A percentile compares a stretch with the other conserved stretches of the same genome.
These are phyloP conservation scores for Fusarium sororula DNA, from an alignment of 2,329 filamentous ascomycete species.

Conservation along the genomic window DNA sequence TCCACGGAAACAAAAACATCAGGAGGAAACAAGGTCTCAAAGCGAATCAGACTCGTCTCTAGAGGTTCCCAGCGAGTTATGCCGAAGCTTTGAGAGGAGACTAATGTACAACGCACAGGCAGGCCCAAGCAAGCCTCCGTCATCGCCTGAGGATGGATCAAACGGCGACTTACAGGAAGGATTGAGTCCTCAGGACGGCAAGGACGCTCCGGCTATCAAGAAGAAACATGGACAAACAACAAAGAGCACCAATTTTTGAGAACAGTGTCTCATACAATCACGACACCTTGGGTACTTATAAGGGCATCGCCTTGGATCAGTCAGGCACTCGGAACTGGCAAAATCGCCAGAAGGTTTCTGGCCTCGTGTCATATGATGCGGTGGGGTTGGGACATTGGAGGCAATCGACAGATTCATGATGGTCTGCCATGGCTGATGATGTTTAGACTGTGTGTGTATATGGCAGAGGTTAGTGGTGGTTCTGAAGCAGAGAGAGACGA, in stretches of 20 bases:
- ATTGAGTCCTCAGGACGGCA: background rate
- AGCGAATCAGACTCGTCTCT: background rate
- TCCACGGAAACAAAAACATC: background rate
- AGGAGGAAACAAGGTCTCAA: background rate
- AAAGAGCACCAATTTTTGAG: background rate
- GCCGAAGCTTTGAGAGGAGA: background rate
- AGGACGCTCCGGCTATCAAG: background rate
- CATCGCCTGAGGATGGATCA: background rate
- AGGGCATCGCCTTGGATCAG: constrained; percentile 17
- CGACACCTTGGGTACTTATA: constrained; percentile 21
- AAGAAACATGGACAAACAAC: background rate
- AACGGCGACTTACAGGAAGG: background rate
- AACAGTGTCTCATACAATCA: constrained; percentile 1
- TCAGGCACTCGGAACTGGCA: constrained; percentile 16
- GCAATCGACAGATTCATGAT: background rate
- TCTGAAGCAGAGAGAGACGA: constrained; percentile 11
- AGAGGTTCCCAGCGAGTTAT: background rate
- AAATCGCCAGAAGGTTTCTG: background rate
- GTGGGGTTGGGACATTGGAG: background rate
- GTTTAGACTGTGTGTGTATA: constrained; percentile 21
- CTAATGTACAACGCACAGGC: background rate
- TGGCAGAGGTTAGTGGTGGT: constrained; percentile 22
- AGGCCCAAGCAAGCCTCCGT: background rate
- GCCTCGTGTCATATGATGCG: background rate
- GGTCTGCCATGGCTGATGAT: constrained; percentile 10